Evolutionary conservation across 2,329 filamentous ascomycete genomes (phyloP), one percentile per base, ranked within the genome.

Genomic region (Ophiostoma himal-ulmi): DNA sequence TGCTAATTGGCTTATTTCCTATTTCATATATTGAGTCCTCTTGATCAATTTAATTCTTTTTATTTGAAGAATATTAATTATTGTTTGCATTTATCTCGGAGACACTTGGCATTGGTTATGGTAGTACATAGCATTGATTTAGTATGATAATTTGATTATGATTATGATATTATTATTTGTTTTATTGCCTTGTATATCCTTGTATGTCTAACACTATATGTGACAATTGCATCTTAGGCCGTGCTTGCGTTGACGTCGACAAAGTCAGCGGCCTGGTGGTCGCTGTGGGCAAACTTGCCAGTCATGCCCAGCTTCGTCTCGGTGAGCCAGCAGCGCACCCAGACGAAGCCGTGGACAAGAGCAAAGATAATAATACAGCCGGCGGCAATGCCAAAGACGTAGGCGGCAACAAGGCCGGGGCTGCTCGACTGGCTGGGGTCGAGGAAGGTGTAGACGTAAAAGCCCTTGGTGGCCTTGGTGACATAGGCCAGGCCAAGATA

Each of bases 381-480:
- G 0, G 81, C 81, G 3, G 84, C 79, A 67, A 90, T 87, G 8
- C 84, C 85, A 68, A 91, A 79, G 68, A 87, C 85, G 76, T 91
- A 92, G 1, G 81, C 90, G 0, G 87, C 86, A 3, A 93, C 87
- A 7, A 82, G 80, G 0, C 83, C 84, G 17, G 26, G 34, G 37
- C 82, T 83, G 39, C 82, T 83, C 68, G 85, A 79, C 22, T 78
- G 76, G 20, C 68, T 70, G 1, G 88, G 83, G 77, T 96, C 84
- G n/a, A 96, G 84, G 80, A 96, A 96, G 71, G 76, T 78, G 80
- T 96, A 96, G 0, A 90, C 85, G 78, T 94, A 96, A 77, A 90
- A 92, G 2, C 86, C 86, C 78, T 93, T 83, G 0, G 88, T 89
- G 5, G 86, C 86, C 72, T 86, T 79, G 0, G 91, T 94, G 30